Evolutionary conservation across 2,329 filamentous ascomycete species (phyloP), one percentile per base, ranked within the genome.

Genomic region (Cercospora sesami): DNA sequence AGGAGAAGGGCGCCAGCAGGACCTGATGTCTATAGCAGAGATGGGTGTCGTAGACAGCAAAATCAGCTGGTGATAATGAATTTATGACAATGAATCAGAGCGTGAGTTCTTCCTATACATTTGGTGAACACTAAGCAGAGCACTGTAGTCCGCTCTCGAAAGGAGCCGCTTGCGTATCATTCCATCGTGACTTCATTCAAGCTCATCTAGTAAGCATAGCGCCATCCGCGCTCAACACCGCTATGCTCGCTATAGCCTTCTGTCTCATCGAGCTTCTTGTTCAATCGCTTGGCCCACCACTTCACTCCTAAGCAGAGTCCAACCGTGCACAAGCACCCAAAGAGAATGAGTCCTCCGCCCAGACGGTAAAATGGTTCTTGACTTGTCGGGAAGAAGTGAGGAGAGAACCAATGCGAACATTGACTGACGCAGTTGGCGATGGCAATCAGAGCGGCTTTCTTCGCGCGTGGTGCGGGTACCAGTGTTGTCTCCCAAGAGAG

Each of bases 351-450:
- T 14, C 48, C 48, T 16, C 23, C 48, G 7, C 48, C 48, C 12
- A 55, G 14, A 26, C 48, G 48, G 3, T 55, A 55, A 4, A 28
- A 28, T 8, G 48, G 48, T n/a, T 55, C 48, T n/a, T 55, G 48
- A 30, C 48, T 28, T 12, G 48, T 53, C 5, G 48, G 62, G 21
- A 78, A 77, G 63, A 82, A 82, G 67, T 82, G 81, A 0, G 80
- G 80, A 0, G 76, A 80, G 61, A 81, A 82, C 80, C 80, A 82
- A 42, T 82, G 81, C 2, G 77, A 79, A 0, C 77, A 73, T 4
- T 79, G 78, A n/a, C 76, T 79, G 1, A 81, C 76, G 36, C 78
- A 80, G 60, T 82, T 82, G 5, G 81, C 80, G 55, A 81, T 81
- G 0, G 81, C 81, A 59, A 83, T 80, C 1, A 82, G 76, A 0